Evolutionary conservation across 352 stramenopile species (phyloP).

Genomic region (Phytophthora sojae): DNA sequence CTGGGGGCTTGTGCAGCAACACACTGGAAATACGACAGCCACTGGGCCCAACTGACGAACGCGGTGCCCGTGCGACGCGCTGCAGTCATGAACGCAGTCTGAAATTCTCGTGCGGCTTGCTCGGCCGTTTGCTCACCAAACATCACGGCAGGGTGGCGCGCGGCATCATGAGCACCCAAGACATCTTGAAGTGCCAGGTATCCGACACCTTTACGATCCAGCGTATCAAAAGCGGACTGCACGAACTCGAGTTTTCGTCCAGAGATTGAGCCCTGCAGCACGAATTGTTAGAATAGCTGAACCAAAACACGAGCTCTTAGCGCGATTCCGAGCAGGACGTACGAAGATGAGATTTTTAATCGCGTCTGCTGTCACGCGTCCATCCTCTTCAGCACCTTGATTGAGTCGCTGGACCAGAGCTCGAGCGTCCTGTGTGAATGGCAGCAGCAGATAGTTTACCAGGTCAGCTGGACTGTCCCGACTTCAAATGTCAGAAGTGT

Average conservation of each 20-base stretch:
- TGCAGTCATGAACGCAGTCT: constrained; percentile 53
- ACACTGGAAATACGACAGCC: constrained; percentile 83
- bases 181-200: constrained; percentile 68
- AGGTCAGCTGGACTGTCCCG: not conserved
- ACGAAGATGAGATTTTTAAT: constrained; percentile 77
- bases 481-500: not conserved
- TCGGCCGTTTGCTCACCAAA: constrained; percentile 67
- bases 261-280: constrained; percentile 49
- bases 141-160: constrained; percentile 72
- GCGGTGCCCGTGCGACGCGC: constrained; percentile 37
- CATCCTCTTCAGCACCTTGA: constrained; percentile 48
- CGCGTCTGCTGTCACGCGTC: constrained; percentile 47
- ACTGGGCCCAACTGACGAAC: constrained; percentile 78
- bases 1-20: constrained; percentile 69
- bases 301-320: not conserved
- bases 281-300: not conserved
- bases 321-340: constrained; percentile 4
- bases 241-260: constrained; percentile 68
- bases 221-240: constrained; percentile 70
- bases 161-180: constrained; percentile 55
- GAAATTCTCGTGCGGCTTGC: constrained; percentile 69
- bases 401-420: constrained; percentile 52
- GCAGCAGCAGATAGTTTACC: constrained; percentile 1
- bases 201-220: constrained; percentile 67
- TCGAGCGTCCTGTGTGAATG: constrained; percentile 50